Conservation (phyloP, 73 alveolate species). For the Durusdinium trenchii region DNA sequence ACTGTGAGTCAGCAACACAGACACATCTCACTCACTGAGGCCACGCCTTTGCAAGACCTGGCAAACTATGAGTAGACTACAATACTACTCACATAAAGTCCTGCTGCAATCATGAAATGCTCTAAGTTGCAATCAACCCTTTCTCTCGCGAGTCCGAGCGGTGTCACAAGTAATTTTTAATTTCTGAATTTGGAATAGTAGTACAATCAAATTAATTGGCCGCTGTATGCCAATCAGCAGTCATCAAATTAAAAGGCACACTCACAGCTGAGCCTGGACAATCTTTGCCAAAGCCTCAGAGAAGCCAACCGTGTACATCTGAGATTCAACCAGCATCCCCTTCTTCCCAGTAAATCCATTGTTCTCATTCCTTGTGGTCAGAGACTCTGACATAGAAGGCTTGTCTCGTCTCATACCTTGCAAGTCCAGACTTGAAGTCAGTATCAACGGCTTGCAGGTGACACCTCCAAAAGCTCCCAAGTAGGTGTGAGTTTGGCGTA, state of each 20-base stretch:
- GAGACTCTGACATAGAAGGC: not conserved
- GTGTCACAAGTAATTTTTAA: not conserved
- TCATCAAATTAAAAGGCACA: no score
- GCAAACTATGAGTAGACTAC: not conserved
- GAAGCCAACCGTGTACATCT: not conserved
- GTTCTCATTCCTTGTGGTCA: not conserved
- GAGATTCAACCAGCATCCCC: not conserved
- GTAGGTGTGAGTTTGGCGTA: not conserved
- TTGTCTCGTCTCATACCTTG: not conserved
- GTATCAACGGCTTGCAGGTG: not conserved
- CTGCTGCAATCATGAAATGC: not conserved
- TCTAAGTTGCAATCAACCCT: not conserved
- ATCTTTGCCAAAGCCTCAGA: slow-evolving; percentile 2
- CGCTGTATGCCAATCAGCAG: not conserved
- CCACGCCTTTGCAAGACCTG: not conserved
- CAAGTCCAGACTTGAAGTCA: not conserved
- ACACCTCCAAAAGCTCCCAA: not conserved
- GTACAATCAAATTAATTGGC: not conserved
- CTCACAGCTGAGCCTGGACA: not conserved
- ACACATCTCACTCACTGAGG: not conserved
- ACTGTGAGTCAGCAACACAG: not conserved
- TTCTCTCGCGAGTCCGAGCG: not conserved
- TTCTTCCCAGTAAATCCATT: not conserved
- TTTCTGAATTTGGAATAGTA: not conserved
- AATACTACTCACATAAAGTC: not conserved